phyloP scores from a whole-genome alignment of 306 rosid species.

The Cucumis cinereus region DNA sequence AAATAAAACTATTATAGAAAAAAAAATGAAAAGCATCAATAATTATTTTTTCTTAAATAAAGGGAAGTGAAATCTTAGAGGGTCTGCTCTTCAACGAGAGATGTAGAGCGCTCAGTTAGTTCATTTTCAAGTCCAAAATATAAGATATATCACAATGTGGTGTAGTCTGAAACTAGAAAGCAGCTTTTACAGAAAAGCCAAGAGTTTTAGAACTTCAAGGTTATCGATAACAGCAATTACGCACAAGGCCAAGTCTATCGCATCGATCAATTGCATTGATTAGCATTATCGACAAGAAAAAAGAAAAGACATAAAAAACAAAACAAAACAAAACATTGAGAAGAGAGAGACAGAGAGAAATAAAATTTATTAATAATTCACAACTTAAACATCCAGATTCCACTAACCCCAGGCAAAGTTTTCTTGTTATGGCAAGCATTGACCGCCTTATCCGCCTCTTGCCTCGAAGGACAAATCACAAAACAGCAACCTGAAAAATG shows the following conservation, averaged over 20 bases:
- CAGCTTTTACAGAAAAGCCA: not conserved
- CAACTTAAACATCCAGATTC: conserved; percentile 1
- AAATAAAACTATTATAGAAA: not conserved
- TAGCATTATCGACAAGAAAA: conserved; percentile 7
- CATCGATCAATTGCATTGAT: conserved; percentile 2
- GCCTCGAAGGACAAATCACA: conserved; percentile 78
- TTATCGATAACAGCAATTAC: not conserved
- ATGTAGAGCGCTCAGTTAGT: not conserved
- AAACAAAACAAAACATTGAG: not conserved
- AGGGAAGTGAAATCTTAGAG: not conserved
- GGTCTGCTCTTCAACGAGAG: not conserved
- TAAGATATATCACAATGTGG: not conserved
- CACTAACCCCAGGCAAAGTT: conserved; percentile 78
- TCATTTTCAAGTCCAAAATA: not conserved
- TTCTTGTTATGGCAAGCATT: conserved; percentile 89
- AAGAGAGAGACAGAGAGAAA: not conserved
- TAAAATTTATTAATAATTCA: not conserved
- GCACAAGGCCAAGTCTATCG: not conserved
- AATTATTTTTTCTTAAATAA: not conserved
- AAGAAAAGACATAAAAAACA: not conserved
- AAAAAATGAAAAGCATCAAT: not conserved
- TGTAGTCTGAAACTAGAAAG: not conserved
- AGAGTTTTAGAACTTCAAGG: not conserved
- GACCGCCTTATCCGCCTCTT: conserved; percentile 96
- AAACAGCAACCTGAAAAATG: conserved; percentile 74